Base-by-base conservation (phyloP, 2,329 filamentous ascomycete genomes). In the Colletotrichum lentis region DNA sequence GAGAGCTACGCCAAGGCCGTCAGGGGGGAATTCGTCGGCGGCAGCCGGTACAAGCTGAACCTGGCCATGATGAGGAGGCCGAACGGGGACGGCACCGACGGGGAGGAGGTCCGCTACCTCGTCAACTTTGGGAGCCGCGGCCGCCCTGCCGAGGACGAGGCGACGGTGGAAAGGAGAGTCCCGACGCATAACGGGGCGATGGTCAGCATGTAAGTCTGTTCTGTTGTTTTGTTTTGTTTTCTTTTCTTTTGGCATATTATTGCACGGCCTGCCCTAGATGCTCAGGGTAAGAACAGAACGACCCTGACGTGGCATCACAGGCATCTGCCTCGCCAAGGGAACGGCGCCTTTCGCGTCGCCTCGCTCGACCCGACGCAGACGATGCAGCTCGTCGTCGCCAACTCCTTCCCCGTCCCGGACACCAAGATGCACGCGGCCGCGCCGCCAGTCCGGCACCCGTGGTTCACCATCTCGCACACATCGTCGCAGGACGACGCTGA, bases 71-170 rank as follows among this genome's bases (percentile, higher is more conserved):
- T 72, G 67, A 55, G 18, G 3, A 53, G 55, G 14, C 71, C 69
- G 1, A 64, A 27, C 4, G 71, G 71, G 3, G 71, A 72, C 7
- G 69, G 69, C 10, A 70, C 63, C 5, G 64, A 59, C 11, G 66
- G 10, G n/a, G n/a, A n/a, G 4, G 57, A 71, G 12, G 71, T 69
- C 12, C 64, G 69, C 8, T 64, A 69, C 7, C 64, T 72, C 7
- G 61, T 71, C 12, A 37, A 71, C 11, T 59, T 62, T 3, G 16
- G 62, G 0, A 20, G 35, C 0, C 44, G 22, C 10, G 2, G n/a
- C n/a, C n/a, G n/a, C n/a, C n/a, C 7, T 3, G 37, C 22, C 3
- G n/a, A 37, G 6, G 52, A 24, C 1, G 35, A 3, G 16, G 54
- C 27, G 8, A 43, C 20, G 11, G 49, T 68, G 0, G 54, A 68